phyloP scores from a whole-genome alignment of 2,329 filamentous ascomycete genomes.

The Alternaria solani region DNA sequence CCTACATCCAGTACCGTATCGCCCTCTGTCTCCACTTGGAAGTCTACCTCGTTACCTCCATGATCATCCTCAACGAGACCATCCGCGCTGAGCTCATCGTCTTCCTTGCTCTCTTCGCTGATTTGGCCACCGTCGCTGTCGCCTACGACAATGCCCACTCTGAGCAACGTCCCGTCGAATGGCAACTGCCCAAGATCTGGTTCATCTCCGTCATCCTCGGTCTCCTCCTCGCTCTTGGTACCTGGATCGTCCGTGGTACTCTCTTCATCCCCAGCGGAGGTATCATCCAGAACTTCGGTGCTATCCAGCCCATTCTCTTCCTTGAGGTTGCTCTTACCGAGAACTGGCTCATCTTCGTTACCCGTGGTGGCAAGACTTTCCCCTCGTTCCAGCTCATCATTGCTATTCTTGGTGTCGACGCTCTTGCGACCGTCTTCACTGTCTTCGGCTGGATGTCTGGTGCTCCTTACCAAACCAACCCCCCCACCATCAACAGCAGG shows the following conservation, averaged over 20 bases:
- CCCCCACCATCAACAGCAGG: constrained; percentile 51
- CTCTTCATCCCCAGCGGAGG: constrained; percentile 74
- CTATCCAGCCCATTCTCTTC: constrained; percentile 73
- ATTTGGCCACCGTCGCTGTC: constrained; percentile 79
- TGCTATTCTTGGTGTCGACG: constrained; percentile 76
- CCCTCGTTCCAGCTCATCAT: constrained; percentile 77
- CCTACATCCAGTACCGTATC: constrained; percentile 80
- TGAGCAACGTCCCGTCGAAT: constrained; percentile 77
- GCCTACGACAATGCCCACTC: constrained; percentile 83
- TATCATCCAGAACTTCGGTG: constrained; percentile 77
- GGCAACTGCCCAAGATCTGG: constrained; percentile 85
- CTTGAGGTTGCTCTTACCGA: constrained; percentile 62
- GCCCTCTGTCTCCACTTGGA: constrained; percentile 77
- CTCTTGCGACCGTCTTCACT: constrained; percentile 75
- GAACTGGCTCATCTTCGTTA: constrained; percentile 65
- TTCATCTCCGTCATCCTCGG: constrained; percentile 76
- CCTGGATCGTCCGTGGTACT: constrained; percentile 76
- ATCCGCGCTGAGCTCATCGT: constrained; percentile 76
- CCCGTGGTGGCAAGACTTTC: constrained; percentile 71
- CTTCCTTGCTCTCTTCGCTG: constrained; percentile 80
- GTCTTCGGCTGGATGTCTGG: constrained; percentile 78
- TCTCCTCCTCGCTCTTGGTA: constrained; percentile 71
- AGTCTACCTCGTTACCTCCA: constrained; percentile 78
- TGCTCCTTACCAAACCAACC: constrained; percentile 53
- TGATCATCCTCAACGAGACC: constrained; percentile 83